A percentile compares a stretch with the other conserved stretches of the same genome.
phyloP scores from a whole-genome alignment of 805 yeast species.

The Suhomyces vadensis region DNA sequence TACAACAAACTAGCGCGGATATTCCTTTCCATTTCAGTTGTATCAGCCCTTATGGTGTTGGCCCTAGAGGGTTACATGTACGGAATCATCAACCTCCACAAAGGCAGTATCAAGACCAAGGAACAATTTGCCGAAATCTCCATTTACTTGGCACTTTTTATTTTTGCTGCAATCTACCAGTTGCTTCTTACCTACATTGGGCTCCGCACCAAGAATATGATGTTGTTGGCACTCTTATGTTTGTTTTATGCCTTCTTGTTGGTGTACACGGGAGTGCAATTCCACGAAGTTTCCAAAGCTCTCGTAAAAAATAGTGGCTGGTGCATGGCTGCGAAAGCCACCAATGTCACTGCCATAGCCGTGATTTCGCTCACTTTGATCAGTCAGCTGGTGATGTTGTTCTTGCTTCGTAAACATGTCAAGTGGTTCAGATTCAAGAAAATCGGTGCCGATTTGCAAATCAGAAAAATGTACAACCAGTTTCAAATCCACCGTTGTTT shows the following conservation, averaged over 20 bases:
- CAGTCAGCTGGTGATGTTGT: slow-evolving; percentile 26
- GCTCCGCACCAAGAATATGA: slow-evolving; percentile 39
- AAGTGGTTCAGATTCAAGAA: slow-evolving; percentile 50
- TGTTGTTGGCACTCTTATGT: slow-evolving; percentile 40
- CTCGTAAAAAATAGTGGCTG: slow-evolving; percentile 25
- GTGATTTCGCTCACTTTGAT: slow-evolving; percentile 40
- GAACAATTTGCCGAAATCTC: slow-evolving; percentile 29
- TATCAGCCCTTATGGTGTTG: slow-evolving; percentile 35
- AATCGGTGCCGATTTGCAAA: slow-evolving; percentile 47
- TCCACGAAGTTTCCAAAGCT: slow-evolving; percentile 35
- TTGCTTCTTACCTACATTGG: slow-evolving; percentile 40
- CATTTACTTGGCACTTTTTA: slow-evolving; percentile 48
- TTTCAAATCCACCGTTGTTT: slow-evolving; percentile 44
- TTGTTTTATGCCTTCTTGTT: slow-evolving; percentile 44
- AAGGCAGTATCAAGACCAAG: slow-evolving; percentile 19
- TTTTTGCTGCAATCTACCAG: slow-evolving; percentile 48
- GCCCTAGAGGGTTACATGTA: slow-evolving; percentile 42
- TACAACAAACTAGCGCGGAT: slow-evolving; percentile 11
- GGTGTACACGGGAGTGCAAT: slow-evolving; percentile 49
- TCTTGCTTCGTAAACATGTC: slow-evolving; percentile 38
- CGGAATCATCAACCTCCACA: slow-evolving; percentile 38
- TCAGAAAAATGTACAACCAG: slow-evolving; percentile 35
- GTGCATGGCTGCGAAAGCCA: slow-evolving; percentile 35
- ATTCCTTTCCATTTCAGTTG: slow-evolving; percentile 31
- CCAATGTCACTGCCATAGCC: slow-evolving; percentile 44